Base-by-base conservation (phyloP, 495 filamentous ascomycete genomes). In the Penicillium riverlandense region DNA sequence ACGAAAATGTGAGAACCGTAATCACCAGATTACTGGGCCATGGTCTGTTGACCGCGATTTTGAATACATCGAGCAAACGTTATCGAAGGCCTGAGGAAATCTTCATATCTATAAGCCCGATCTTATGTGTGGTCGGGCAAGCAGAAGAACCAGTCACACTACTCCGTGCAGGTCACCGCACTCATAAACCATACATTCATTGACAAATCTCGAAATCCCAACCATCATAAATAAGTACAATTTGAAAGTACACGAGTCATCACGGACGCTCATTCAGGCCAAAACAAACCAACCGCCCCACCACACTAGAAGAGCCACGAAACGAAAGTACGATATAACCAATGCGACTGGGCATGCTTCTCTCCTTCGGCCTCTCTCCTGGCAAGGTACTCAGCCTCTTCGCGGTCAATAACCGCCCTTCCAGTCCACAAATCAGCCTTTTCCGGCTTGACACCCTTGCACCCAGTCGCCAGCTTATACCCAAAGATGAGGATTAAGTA, bases 401-500 rank as follows among this genome's bases (percentile, higher is more conserved):
- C 80, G 14, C 75, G 67, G 63, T 88, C 86, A 50, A 90, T 86
- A 49, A 69, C 72, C 28, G 81, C 83, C 64, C 88, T 89, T 31
- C 84, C 86, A 7, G 70, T 71, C 59, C 75, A 86, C 47, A 90
- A 65, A 71, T 90, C 84, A 12, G 77, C 84, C 30, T 74, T 62
- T 36, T 72, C 50, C 1, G 86, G 76, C 27, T 63, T 59, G 8
- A 85, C 67, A 8, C 74, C 61, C 50, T 77, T 65, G 45, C 57
- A 74, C 49, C 70, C 67, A 37, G 68, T 78, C 35, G 63, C 40
- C 38, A 80, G 34, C 67, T 89, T 90, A 62, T 86, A 85, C 1
- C 84, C 84, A 38, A 79, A 68, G 57, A 88, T 77, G 55, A 88
- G 70, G 40, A 78, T 71, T 2, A 94, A 52, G 54, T 88, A 94